A percentile compares a stretch with the other conserved stretches of the same genome.
Evolutionary conservation across 441 rosid genomes (phyloP).

Genomic region (Euphorbia celastroides): DNA sequence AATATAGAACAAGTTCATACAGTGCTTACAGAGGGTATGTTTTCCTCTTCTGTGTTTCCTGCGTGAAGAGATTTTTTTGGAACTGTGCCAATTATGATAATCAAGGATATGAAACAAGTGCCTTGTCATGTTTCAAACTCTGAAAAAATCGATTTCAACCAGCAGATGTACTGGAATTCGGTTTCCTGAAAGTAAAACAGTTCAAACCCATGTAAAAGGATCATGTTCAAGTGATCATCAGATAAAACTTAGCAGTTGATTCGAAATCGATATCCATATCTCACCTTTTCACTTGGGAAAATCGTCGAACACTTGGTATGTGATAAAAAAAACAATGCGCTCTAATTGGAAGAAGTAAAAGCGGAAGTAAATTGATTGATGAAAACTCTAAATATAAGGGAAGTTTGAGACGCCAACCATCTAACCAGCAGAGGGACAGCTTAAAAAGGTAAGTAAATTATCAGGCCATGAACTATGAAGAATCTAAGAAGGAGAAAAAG

Average conservation of each 20-base stretch:
- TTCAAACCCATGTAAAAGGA: conserved; percentile 9
- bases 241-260: not conserved
- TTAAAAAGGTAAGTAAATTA: not conserved
- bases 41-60: conserved; percentile 36
- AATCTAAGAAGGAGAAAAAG: conserved; percentile 3
- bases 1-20: no score
- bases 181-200: conserved; percentile 17
- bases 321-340: not conserved
- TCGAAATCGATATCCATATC: not conserved
- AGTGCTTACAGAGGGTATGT: conserved; percentile 34
- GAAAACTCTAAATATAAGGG: conserved; percentile 2
- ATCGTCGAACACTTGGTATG: conserved; percentile 3
- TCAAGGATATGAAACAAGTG: conserved; percentile 48
- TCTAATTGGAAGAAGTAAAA: conserved; percentile 2
- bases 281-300: not conserved
- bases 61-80: conserved; percentile 28
- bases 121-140: conserved; percentile 35
- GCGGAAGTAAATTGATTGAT: not conserved
- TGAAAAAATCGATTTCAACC: conserved; percentile 13
- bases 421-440: conserved; percentile 16
- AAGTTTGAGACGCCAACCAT: not conserved
- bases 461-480: conserved; percentile 10
- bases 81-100: conserved; percentile 38
- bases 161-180: not conserved
- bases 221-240: not conserved